These are phyloP conservation scores for Uronychia binucleata DNA, from an alignment of 73 alveolate species.

Conservation along the genomic window DNA sequence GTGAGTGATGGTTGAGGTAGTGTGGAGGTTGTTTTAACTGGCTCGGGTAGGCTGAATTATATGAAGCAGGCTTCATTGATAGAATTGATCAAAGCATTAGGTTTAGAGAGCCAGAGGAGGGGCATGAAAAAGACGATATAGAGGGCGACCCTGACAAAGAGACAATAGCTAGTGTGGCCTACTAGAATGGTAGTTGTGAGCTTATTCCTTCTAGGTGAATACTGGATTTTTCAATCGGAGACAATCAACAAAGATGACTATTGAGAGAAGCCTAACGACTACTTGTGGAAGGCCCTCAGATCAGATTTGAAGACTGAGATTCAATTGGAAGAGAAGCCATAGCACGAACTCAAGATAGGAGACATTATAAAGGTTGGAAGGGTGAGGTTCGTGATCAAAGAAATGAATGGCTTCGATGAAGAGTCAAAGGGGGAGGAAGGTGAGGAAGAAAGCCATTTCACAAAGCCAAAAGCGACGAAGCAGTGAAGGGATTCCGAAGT, in stretches of 20 bases:
- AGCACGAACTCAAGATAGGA: conserved; percentile 8
- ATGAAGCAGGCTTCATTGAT: too few relatives aligned
- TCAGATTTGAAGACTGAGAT: neutral
- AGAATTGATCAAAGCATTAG: too few relatives aligned
- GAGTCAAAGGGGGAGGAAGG: neutral
- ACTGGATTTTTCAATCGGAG: neutral
- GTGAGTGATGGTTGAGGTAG: too few relatives aligned
- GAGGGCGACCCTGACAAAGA: neutral
- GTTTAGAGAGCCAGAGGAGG: too few relatives aligned
- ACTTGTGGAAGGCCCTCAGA: conserved; percentile 34
- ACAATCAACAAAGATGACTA: neutral
- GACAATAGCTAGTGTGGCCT: neutral
- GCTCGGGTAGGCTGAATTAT: too few relatives aligned
- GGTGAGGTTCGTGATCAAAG: conserved; percentile 14
- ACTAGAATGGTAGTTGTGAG: neutral
- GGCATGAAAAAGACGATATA: neutral
- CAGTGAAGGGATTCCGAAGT: neutral
- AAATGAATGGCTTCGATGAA: conserved; percentile 3
- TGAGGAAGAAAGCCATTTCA: neutral
- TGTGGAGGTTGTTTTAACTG: too few relatives aligned
- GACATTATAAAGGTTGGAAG: conserved; percentile 24
- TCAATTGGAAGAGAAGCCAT: neutral
- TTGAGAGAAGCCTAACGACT: conserved; percentile 5
- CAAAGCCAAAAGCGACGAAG: too few relatives aligned
- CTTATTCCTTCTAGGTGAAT: neutral